Conservation (phyloP, 148 eudicot species). For the Selenicereus undatus region DNA sequence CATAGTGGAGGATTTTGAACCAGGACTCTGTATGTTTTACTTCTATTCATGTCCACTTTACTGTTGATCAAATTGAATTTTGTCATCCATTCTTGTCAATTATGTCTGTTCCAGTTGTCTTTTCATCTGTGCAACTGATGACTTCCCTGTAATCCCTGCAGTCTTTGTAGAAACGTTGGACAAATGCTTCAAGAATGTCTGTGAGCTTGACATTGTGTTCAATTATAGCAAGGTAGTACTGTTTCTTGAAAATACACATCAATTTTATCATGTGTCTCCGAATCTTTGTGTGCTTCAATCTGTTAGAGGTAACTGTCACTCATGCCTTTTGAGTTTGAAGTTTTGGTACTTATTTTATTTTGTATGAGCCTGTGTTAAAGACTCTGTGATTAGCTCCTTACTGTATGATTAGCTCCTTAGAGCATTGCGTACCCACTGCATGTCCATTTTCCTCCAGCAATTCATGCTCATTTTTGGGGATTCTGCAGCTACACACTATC, state of each 20-base stretch:
- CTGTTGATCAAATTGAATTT: background rate
- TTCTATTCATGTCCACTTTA: background rate
- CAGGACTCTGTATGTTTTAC: background rate
- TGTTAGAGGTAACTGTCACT: too few species aligned
- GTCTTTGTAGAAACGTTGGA: conserved; percentile 96
- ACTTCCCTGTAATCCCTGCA: conserved; percentile 28
- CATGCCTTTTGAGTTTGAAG: too few species aligned
- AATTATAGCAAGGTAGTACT: conserved; percentile 72
- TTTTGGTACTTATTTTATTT: background rate
- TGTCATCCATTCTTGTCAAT: background rate
- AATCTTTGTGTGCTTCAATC: background rate
- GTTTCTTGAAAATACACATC: background rate
- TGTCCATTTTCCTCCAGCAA: background rate
- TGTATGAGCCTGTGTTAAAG: too few species aligned
- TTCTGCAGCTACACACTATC: conserved; percentile 68
- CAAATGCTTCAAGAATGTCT: conserved; percentile 87
- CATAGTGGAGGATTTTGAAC: background rate
- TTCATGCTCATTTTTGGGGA: background rate
- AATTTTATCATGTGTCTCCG: background rate
- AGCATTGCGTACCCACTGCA: background rate
- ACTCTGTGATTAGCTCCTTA: background rate
- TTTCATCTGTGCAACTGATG: conserved; percentile 5
- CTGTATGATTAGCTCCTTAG: too few species aligned
- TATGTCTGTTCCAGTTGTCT: background rate
- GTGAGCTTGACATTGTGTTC: conserved; percentile 88